Evolutionary conservation across 495 filamentous ascomycete species (phyloP).

Genomic region (Penicillium steckii): DNA sequence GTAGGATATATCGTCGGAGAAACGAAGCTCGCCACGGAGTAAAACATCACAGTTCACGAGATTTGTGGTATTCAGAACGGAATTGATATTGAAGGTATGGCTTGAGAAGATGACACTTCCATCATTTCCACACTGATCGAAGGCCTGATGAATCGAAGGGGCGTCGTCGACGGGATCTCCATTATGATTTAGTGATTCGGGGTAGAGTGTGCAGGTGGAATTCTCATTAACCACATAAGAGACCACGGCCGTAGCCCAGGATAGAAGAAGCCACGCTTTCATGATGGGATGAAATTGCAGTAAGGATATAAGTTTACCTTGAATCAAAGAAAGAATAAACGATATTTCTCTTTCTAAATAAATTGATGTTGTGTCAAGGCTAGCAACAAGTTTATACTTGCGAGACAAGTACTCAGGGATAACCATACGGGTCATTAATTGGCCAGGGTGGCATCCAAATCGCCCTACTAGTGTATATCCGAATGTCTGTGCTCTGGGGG

Average conservation of each 20-base stretch:
- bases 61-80: conserved; percentile 43
- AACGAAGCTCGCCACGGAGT: conserved; percentile 35
- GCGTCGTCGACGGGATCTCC: conserved; percentile 31
- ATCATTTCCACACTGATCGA: conserved; percentile 36
- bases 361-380: neutral
- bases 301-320: neutral
- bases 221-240: neutral
- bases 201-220: neutral
- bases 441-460: neutral
- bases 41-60: conserved; percentile 38
- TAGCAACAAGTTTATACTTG: neutral
- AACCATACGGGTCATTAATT: neutral
- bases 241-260: neutral
- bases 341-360: no score
- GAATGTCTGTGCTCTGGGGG: neutral
- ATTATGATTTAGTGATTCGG: neutral
- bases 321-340: neutral
- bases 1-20: conserved; percentile 43
- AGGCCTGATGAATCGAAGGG: conserved; percentile 42
- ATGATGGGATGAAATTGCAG: neutral
- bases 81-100: conserved; percentile 38
- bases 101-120: conserved; percentile 36
- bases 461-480: no score
- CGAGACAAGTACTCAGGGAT: neutral
- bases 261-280: neutral